These are phyloP conservation scores for Miamiensis avidus DNA, from an alignment of 169 alveolate genomes.

Conservation along the genomic window DNA sequence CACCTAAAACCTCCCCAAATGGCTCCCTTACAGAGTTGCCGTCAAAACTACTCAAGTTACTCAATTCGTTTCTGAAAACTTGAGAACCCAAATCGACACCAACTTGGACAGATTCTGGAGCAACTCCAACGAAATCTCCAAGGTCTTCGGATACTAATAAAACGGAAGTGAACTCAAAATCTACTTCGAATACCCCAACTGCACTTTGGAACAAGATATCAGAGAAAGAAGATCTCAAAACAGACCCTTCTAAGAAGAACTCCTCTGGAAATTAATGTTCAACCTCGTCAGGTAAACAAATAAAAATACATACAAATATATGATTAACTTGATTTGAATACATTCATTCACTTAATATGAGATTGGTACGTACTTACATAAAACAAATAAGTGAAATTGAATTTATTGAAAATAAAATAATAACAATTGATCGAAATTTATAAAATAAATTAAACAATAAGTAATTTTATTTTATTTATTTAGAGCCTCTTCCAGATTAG, in stretches of 20 bases:
- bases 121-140: not conserved
- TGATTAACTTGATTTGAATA: not conserved
- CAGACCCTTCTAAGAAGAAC: not conserved
- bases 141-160: not conserved
- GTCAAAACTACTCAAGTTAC: not conserved
- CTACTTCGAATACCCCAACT: not conserved
- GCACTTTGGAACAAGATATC: not conserved
- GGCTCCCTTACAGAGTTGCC: not conserved
- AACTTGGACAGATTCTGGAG: not conserved
- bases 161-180: not conserved
- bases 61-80: not conserved
- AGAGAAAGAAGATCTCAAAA: not conserved
- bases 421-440: not conserved
- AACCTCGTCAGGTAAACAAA: not conserved
- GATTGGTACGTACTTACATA: not conserved
- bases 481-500: not conserved
- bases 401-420: not conserved
- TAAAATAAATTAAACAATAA: too few relatives aligned
- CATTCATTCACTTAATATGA: too few relatives aligned
- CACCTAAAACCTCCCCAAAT: not conserved
- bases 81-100: not conserved
- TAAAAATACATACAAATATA: too few relatives aligned
- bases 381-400: too few relatives aligned
- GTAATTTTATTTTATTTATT: too few relatives aligned
- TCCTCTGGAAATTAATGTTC: not conserved